Conservation (phyloP, 306 rosid species). For the Spatholobus suberectus region DNA sequence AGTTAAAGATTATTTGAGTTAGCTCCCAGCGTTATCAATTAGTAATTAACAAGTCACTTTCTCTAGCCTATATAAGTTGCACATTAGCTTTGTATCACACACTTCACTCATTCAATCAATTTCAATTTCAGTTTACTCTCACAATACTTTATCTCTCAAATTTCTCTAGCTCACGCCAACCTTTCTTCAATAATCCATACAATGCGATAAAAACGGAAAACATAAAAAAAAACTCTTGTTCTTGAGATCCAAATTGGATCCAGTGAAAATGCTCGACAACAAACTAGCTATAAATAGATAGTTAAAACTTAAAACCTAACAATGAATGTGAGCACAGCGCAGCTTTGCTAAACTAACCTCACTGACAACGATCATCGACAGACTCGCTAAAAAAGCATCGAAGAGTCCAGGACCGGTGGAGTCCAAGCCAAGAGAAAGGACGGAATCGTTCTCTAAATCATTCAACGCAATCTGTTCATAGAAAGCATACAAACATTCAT, state of each 20-base stretch:
- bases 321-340: background rate
- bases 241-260: conserved; percentile 27
- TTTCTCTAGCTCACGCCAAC: background rate
- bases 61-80: background rate
- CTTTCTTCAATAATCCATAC: background rate
- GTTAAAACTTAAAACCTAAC: background rate
- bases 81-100: background rate
- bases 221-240: background rate
- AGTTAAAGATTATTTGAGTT: background rate
- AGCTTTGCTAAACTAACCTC: conserved; percentile 70
- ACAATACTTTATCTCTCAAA: background rate
- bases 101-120: background rate
- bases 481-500: conserved; percentile 4
- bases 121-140: background rate
- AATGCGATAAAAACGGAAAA: background rate
- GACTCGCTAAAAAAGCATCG: conserved; percentile 87
- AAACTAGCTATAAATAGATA: background rate
- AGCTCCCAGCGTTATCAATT: background rate
- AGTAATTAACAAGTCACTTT: background rate
- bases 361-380: conserved; percentile 92
- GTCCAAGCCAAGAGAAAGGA: conserved; percentile 59
- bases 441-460: conserved; percentile 49
- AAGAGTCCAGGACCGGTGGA: conserved; percentile 82
- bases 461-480: conserved; percentile 59
- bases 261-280: conserved; percentile 21